These are phyloP conservation scores for Lycium ferocissimum DNA, from an alignment of 257 asterid species.

Conservation along the genomic window DNA sequence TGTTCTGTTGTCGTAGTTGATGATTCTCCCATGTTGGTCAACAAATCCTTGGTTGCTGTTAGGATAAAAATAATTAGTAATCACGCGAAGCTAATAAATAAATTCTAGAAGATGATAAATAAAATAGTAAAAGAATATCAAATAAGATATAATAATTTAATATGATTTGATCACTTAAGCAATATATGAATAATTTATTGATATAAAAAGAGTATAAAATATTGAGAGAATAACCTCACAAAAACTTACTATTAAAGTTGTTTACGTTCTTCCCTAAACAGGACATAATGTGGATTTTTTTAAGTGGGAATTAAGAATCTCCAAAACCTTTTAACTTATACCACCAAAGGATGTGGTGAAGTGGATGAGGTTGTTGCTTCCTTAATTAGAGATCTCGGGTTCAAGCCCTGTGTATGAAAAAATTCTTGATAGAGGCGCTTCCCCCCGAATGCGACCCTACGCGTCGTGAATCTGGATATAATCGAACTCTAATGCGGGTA, in stretches of 20 bases:
- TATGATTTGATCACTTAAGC: background rate
- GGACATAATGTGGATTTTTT: background rate
- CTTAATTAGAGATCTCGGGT: too few relatives aligned
- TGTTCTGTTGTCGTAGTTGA: background rate
- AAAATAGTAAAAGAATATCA: too few relatives aligned
- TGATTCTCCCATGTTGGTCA: background rate
- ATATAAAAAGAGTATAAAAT: background rate
- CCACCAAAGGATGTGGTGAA: too few relatives aligned
- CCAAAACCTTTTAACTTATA: background rate
- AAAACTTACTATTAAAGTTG: background rate
- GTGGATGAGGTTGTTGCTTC: too few relatives aligned
- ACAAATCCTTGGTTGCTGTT: conserved; percentile 6
- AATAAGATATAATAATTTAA: too few relatives aligned
- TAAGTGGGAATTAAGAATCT: background rate
- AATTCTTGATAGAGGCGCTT: too few relatives aligned
- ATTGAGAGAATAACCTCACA: background rate
- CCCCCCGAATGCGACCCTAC: too few relatives aligned
- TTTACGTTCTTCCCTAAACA: too few relatives aligned
- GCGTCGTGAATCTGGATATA: too few relatives aligned
- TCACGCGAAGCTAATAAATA: background rate
- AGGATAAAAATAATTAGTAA: background rate
- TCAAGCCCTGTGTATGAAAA: too few relatives aligned
- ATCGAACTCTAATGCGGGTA: too few relatives aligned
- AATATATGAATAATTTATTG: background rate
- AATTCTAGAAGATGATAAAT: background rate